Conservation (phyloP, 768 basidiomycete species). For the Boletus sp. region DNA sequence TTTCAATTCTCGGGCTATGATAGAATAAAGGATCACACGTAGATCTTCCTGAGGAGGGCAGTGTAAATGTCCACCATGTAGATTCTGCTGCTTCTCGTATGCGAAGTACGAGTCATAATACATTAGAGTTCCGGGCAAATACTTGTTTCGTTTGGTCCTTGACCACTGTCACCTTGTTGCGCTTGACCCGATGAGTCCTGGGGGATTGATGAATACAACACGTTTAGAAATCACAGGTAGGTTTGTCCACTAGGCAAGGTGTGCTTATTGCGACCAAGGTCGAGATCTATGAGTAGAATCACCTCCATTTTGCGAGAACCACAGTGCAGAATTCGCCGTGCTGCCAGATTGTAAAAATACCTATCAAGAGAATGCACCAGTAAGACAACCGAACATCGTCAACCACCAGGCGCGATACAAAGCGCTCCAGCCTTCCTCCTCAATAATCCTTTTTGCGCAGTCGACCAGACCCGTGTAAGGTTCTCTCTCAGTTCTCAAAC, state of each 20-base stretch:
- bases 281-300: not conserved
- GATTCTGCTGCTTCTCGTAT: too few species aligned
- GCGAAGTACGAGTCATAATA: too few species aligned
- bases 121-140: too few species aligned
- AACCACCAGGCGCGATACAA: constrained; percentile 88
- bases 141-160: too few species aligned
- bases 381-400: constrained; percentile 61
- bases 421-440: constrained; percentile 74
- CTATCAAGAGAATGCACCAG: constrained; percentile 44
- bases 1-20: too few species aligned
- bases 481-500: constrained; percentile 73
- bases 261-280: not conserved
- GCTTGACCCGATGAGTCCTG: too few species aligned
- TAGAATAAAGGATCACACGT: too few species aligned
- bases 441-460: constrained; percentile 70
- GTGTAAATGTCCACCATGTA: too few species aligned
- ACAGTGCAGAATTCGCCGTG: not conserved
- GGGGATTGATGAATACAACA: not conserved
- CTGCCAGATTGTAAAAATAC: not conserved
- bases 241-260: too few species aligned
- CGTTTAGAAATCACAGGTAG: not conserved
- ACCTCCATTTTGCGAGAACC: not conserved
- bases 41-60: too few species aligned
- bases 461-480: constrained; percentile 75
- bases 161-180: too few species aligned